Conservation (phyloP, 306 rosid genomes). For the Lupinus albus region DNA sequence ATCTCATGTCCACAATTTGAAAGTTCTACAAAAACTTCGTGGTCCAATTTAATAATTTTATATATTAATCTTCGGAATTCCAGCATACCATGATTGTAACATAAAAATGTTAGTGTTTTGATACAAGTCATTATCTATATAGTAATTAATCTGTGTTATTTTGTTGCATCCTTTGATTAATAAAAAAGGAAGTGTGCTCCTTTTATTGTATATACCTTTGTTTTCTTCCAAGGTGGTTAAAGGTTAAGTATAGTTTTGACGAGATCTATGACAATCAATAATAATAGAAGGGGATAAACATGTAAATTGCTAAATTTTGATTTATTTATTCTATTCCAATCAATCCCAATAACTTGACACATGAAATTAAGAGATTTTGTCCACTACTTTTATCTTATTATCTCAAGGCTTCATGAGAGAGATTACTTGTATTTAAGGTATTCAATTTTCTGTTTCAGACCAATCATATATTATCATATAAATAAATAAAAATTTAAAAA, state of each 20-base stretch:
- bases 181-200: neutral
- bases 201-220: slow-evolving; percentile 15
- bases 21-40: neutral
- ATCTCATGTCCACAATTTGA: slow-evolving; percentile 22
- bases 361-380: too few species aligned
- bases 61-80: slow-evolving; percentile 1
- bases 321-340: too few species aligned
- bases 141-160: neutral
- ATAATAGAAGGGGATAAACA: slow-evolving; percentile 44
- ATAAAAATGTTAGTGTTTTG: neutral
- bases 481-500: too few species aligned
- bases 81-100: slow-evolving; percentile 16
- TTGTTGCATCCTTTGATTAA: neutral
- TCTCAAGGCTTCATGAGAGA: too few species aligned
- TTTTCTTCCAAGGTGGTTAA: slow-evolving; percentile 43
- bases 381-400: slow-evolving; percentile 27
- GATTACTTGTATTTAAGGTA: too few species aligned
- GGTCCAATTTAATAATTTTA: neutral
- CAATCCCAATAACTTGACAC: too few species aligned
- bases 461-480: too few species aligned
- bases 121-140: neutral
- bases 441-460: too few species aligned
- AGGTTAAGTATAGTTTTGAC: slow-evolving; percentile 19
- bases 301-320: too few species aligned
- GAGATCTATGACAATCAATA: slow-evolving; percentile 46